Conservation (phyloP, 192 early-diverging fungal species). For the Phlyctochytrium bullatum region DNA sequence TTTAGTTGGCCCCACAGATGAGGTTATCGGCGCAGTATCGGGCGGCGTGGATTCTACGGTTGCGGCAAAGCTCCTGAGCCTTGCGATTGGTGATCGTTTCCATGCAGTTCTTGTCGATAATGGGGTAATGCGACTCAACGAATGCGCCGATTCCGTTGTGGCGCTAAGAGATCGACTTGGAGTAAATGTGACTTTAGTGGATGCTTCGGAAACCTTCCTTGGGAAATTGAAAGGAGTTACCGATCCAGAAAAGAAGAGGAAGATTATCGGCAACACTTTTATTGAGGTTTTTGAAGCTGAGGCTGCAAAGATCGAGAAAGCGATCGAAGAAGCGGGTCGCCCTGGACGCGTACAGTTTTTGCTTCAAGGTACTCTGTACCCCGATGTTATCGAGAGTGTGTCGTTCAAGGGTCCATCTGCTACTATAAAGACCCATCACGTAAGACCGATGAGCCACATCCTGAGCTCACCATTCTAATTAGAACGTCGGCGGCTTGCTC, state of each 20-base stretch:
- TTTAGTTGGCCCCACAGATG: constrained; percentile 86
- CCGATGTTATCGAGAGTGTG: constrained; percentile 98
- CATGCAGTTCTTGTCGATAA: constrained; percentile 98
- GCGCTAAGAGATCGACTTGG: constrained; percentile 84
- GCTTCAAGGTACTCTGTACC: constrained; percentile 96
- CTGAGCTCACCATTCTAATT: constrained; percentile 3
- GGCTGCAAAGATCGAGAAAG: constrained; percentile 80
- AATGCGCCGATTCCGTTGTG: constrained; percentile 82
- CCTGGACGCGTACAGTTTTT: constrained; percentile 85
- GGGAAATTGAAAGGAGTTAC: constrained; percentile 79
- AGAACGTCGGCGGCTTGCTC: constrained; percentile 94
- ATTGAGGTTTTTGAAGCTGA: constrained; percentile 97
- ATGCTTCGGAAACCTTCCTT: constrained; percentile 67
- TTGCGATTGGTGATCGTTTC: constrained; percentile 98
- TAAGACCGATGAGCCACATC: constrained; percentile 17
- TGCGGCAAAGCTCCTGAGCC: constrained; percentile 93
- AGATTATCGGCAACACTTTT: constrained; percentile 99
- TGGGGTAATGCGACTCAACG: constrained; percentile 98
- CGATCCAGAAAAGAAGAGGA: constrained; percentile 96
- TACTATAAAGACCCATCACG: constrained; percentile 99
- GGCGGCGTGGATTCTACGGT: constrained; percentile 98
- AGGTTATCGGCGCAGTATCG: constrained; percentile 95
- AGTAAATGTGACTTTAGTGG: constrained; percentile 93
- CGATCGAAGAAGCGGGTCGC: constrained; percentile 65
- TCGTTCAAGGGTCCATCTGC: constrained; percentile 99